A percentile compares a stretch with the other conserved stretches of the same genome.
phyloP scores from a whole-genome alignment of 2,329 filamentous ascomycete species.

The Byssothecium circinans region DNA sequence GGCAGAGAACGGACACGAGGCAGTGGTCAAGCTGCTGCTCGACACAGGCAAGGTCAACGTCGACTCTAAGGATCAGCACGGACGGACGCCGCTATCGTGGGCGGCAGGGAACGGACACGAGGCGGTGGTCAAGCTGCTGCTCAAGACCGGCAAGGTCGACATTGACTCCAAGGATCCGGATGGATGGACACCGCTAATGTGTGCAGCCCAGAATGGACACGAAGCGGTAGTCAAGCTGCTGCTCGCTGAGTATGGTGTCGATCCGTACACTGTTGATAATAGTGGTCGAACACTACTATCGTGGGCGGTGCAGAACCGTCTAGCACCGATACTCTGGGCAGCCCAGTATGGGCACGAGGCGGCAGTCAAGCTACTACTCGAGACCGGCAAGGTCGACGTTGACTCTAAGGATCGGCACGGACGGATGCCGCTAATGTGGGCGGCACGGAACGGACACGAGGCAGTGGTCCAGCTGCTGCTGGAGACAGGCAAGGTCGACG shows the following conservation, averaged over 20 bases:
- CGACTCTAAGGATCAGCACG: not conserved
- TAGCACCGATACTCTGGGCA: too few species aligned
- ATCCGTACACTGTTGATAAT: too few species aligned
- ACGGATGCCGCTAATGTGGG: too few species aligned
- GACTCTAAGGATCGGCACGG: too few species aligned
- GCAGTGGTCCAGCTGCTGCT: too few species aligned
- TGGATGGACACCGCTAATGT: slow-evolving; percentile 1
- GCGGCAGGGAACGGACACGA: not conserved
- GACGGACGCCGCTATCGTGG: slow-evolving; percentile 1
- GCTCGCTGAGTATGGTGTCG: too few species aligned
- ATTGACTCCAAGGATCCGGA: not conserved
- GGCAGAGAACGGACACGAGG: slow-evolving; percentile 8
- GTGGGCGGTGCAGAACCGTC: too few species aligned
- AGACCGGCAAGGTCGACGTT: too few species aligned
- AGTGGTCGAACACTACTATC: too few species aligned
- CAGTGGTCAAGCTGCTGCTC: slow-evolving; percentile 11
- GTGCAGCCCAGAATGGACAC: not conserved
- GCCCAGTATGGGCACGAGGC: slow-evolving; percentile 9
- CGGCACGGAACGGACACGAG: too few species aligned
- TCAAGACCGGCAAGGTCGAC: not conserved
- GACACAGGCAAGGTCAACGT: not conserved
- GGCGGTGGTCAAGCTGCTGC: not conserved
- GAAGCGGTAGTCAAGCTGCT: not conserved
- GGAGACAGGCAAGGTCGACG: too few species aligned
- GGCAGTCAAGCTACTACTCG: too few species aligned